Conservation (phyloP, 2,329 filamentous ascomycete genomes). For the Cucurbitaria berberidis region DNA sequence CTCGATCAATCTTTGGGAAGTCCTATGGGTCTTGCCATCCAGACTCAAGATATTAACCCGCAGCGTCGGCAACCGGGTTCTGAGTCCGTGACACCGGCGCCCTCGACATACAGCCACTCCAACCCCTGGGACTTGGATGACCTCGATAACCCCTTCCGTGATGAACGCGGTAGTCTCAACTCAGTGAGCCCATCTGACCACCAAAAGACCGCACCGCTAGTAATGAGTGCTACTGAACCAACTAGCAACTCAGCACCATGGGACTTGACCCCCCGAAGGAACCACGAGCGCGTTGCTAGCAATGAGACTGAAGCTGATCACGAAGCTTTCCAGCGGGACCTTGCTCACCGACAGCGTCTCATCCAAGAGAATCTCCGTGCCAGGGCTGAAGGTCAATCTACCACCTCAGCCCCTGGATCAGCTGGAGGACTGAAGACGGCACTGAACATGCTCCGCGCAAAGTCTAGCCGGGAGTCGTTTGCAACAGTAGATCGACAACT, state of each 20-base stretch:
- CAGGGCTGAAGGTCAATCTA: constrained; percentile 61
- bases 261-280: constrained; percentile 57
- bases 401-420: constrained; percentile 44
- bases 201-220: constrained; percentile 17
- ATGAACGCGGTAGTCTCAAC: constrained; percentile 44
- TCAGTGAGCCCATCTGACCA: constrained; percentile 45
- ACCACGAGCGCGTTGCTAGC: constrained; percentile 58
- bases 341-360: constrained; percentile 72
- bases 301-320: constrained; percentile 62
- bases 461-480: constrained; percentile 72
- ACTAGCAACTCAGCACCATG: constrained; percentile 41
- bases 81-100: constrained; percentile 51
- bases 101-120: constrained; percentile 58
- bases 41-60: constrained; percentile 38
- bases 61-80: constrained; percentile 37
- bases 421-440: constrained; percentile 58
- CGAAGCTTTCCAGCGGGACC: constrained; percentile 75
- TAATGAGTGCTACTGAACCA: constrained; percentile 16
- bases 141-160: constrained; percentile 50
- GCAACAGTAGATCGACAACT: constrained; percentile 52
- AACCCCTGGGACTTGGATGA: constrained; percentile 64
- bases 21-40: constrained; percentile 42
- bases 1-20: constrained; percentile 51
- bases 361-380: constrained; percentile 76
- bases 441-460: constrained; percentile 68